Evolutionary conservation across 345 rosid species (phyloP), one percentile per base, ranked within the genome.

Genomic region (Anacardium occidentale): DNA sequence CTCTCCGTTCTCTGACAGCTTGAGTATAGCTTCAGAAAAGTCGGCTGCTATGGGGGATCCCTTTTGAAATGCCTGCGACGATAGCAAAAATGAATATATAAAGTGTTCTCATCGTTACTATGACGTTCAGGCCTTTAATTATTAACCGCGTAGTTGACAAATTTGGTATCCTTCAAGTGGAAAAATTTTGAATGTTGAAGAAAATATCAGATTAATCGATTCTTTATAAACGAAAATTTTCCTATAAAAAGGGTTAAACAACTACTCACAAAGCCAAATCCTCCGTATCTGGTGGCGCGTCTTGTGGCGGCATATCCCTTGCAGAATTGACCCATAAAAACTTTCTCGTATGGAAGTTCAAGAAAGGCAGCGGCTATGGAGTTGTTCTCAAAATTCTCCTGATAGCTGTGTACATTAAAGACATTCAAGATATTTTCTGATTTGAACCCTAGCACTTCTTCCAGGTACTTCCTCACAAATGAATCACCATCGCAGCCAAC

Each of bases 211-310:
- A 29, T 29, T 29, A 29, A 29, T 29, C 32, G 32, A 29, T 29
- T 29, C 2, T 29, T 29, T 29, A 29, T 29, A 29, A 29, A n/a
- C 2, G 32, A 29, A 29, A 29, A 29, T 29, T 29, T 29, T 29
- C 32, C 32, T 1, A 1, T 29, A 29, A 3, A 29, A 29, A 29
- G 32, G 32, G 32, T 29, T 29, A 29, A 29, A 3, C 1, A 29
- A 29, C 32, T 70, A 83, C 88, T 85, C 51, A 86, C 91, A 52
- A 86, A 86, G 76, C 83, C 91, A 9, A 89, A 62, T 58, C 93
- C 93, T 44, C 91, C 89, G 57, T 83, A 86, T 79, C 81, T 83
- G 74, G 66, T 69, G 25, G 75, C 26, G 25, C 73, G 60, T 29
- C 70, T 13, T 40, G 51, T 74, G 25, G 80, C 77, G 4, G 67